Evolutionary conservation across 1,139 yeast species (phyloP).

Genomic region (Saccharomyces hybrid): DNA sequence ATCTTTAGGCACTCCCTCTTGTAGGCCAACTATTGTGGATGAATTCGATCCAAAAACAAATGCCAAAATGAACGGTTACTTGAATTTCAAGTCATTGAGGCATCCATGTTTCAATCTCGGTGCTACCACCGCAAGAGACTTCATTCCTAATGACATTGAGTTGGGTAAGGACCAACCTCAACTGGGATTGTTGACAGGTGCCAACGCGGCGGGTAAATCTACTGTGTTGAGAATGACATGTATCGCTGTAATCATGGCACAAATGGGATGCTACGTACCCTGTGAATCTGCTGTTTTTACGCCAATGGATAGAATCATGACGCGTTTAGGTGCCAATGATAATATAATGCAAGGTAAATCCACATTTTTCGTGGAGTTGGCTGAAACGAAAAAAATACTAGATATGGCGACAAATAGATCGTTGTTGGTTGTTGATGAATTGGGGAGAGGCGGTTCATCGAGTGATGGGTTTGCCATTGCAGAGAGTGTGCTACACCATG

Average conservation of each 20-base stretch:
- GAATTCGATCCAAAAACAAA: slow-evolving; percentile 35
- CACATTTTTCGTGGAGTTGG: slow-evolving; percentile 86
- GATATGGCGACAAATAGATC: slow-evolving; percentile 80
- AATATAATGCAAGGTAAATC: slow-evolving; percentile 96
- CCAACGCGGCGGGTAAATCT: slow-evolving; percentile 98
- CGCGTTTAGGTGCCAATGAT: slow-evolving; percentile 94
- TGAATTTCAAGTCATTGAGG: slow-evolving; percentile 70
- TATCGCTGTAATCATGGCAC: slow-evolving; percentile 85
- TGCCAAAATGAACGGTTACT: slow-evolving; percentile 31
- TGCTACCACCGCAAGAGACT: slow-evolving; percentile 53
- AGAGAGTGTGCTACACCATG: slow-evolving; percentile 84
- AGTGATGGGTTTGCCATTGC: slow-evolving; percentile 98
- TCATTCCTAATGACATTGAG: slow-evolving; percentile 80
- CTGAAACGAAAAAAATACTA: slow-evolving; percentile 86
- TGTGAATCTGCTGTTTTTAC: slow-evolving; percentile 62
- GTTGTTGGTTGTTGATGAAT: slow-evolving; percentile 80
- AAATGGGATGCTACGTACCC: slow-evolving; percentile 89
- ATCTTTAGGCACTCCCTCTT: slow-evolving; percentile 70
- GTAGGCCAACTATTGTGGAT: slow-evolving; percentile 73
- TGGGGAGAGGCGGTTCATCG: slow-evolving; percentile 96
- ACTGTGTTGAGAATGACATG: slow-evolving; percentile 92
- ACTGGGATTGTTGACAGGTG: slow-evolving; percentile 85
- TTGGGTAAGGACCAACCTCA: slow-evolving; percentile 70
- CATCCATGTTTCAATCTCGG: slow-evolving; percentile 76
- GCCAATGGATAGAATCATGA: slow-evolving; percentile 90